Evolutionary conservation across 441 rosid species (phyloP).

Genomic region (Heliophila coronopifolia): DNA sequence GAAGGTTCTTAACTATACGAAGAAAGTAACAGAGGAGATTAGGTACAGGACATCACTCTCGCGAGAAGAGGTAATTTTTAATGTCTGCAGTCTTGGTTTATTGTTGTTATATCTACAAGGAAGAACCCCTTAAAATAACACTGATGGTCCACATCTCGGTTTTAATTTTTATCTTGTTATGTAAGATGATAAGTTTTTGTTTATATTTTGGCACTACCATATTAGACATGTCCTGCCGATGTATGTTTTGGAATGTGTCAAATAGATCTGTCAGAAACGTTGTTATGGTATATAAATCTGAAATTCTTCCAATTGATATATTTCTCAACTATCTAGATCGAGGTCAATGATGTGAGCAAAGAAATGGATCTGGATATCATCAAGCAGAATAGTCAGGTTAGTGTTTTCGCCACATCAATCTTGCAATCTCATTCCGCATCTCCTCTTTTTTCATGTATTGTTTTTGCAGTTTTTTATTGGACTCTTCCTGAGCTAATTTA

Average conservation of each 20-base stretch:
- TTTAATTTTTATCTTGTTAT: conserved; percentile 15
- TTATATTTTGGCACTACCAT: conserved; percentile 7
- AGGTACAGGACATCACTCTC: conserved; percentile 68
- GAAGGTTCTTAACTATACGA: conserved; percentile 94
- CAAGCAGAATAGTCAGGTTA: conserved; percentile 95
- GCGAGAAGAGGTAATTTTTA: conserved; percentile 82
- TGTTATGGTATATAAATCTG: conserved; percentile 10
- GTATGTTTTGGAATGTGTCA: neutral
- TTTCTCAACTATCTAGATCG: conserved; percentile 53
- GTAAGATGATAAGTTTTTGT: conserved; percentile 4
- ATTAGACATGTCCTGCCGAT: conserved; percentile 4
- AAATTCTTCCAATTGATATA: conserved; percentile 6
- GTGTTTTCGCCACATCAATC: conserved; percentile 11
- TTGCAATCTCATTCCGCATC: conserved; percentile 12
- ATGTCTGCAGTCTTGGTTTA: conserved; percentile 1
- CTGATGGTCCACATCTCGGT: conserved; percentile 8
- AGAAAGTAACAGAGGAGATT: conserved; percentile 80
- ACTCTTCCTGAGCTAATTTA: conserved; percentile 16
- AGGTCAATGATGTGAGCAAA: conserved; percentile 95
- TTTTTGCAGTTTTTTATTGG: conserved; percentile 5
- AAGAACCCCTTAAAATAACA: neutral
- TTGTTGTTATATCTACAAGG: conserved; percentile 1
- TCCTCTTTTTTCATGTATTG: conserved; percentile 1
- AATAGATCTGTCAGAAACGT: neutral
- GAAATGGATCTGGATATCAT: conserved; percentile 99